Evolutionary conservation across 345 rosid genomes (phyloP), one percentile per base, ranked within the genome.

Genomic region (Cardamine resedifolia): DNA sequence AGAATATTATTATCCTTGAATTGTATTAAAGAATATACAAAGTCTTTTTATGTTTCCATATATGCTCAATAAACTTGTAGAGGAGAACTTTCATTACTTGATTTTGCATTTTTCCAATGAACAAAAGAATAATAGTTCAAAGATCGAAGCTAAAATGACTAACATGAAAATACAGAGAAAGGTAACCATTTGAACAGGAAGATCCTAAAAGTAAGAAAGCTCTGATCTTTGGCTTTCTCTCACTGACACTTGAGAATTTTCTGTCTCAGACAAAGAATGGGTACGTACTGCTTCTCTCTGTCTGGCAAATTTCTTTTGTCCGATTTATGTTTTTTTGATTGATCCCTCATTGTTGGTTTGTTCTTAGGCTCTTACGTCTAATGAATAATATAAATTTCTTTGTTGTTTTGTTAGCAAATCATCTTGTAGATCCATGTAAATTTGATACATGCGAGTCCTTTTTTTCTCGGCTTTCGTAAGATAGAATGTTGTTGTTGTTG

Each of bases 231-330:
- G 3, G 4, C 39, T 44, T 53, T 43, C 3, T 64, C 23, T 34
- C 44, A 61, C 58, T 14, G 23, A 39, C 26, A 51, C 44, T 74
- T 18, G 9, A 31, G 26, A 16, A 8, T 5, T 5, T 66, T 44
- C 59, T 24, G 21, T 63, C 69, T 44, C 30, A 45, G 36, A 69
- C 44, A 9, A 62, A 62, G 12, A 62, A 70, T 69, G 79, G 79
- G 79, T 76, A 76, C 70, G 79, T 76, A 76, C 70, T 10, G 1
- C 68, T 16, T 68, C 36, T 75, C 51, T 50, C 58, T 73, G 10
- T 34, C 71, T 33, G 48, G 4, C 14, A 28, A 26, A 14, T 39
- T 59, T 4, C 73, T 2, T 27, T 58, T 49, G 15, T 66, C 44
- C 1, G 44, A 36, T 44, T 64, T 64, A 33, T 44, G 50, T 10